Conservation (phyloP, 371 early-diverging fungal species). For the Mortierella sp. region DNA sequence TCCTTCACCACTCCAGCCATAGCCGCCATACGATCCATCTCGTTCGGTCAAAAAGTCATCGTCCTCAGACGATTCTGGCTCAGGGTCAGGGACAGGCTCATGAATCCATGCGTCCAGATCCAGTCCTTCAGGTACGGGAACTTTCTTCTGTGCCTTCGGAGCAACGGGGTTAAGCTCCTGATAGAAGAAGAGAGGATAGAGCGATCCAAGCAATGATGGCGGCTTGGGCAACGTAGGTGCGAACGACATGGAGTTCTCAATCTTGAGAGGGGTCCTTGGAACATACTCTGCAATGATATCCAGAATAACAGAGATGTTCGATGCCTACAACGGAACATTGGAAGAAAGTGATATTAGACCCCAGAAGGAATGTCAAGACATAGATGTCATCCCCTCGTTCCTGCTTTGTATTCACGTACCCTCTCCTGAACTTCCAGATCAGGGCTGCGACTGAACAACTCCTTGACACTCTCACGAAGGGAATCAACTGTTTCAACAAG, state of each 20-base stretch:
- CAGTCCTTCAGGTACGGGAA: constrained; percentile 89
- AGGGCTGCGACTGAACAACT: constrained; percentile 57
- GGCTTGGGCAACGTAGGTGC: constrained; percentile 52
- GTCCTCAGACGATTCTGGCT: constrained; percentile 47
- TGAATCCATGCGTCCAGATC: constrained; percentile 87
- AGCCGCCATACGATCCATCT: constrained; percentile 33
- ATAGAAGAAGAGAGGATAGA: constrained; percentile 73
- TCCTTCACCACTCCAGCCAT: constrained; percentile 50
- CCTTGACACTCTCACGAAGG: constrained; percentile 36
- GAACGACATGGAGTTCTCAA: constrained; percentile 52
- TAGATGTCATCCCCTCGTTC: too few species aligned
- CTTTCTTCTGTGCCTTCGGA: constrained; percentile 90
- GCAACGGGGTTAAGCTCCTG: constrained; percentile 94
- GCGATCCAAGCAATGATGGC: constrained; percentile 56
- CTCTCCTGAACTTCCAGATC: constrained; percentile 90
- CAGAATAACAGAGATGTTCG: constrained; percentile 67
- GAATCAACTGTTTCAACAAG: constrained; percentile 64
- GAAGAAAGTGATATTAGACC: constrained; percentile 1
- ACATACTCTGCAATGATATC: constrained; percentile 58
- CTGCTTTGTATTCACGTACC: too few species aligned
- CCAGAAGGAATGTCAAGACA: too few species aligned
- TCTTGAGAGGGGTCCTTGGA: constrained; percentile 40
- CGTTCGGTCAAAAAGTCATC: constrained; percentile 53
- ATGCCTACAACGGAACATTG: constrained; percentile 55
- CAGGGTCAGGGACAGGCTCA: constrained; percentile 73